Percentiles rank a stretch among this genome's conserved stretches.
These are phyloP conservation scores for Candida bentonensis DNA, from an alignment of 805 yeast species.

Conservation along the genomic window DNA sequence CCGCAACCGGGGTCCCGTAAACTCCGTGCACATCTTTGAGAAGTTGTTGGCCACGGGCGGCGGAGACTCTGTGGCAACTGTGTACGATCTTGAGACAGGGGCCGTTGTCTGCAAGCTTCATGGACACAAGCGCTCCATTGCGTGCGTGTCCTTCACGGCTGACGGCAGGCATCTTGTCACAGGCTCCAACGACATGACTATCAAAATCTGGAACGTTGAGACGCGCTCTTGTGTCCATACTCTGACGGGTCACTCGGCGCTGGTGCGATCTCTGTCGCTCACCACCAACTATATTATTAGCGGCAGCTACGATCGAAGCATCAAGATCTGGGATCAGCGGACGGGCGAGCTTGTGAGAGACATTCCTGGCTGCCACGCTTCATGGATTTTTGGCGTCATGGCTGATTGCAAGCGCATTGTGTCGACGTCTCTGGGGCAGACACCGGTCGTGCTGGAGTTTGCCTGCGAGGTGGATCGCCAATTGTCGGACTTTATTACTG, in stretches of 20 bases:
- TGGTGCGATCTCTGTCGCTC: constrained; percentile 43
- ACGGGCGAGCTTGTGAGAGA: constrained; percentile 14
- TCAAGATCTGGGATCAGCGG: constrained; percentile 23
- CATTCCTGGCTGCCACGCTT: constrained; percentile 19
- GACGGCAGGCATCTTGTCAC: constrained; percentile 57
- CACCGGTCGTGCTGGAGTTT: constrained; percentile 22
- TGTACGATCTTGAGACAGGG: constrained; percentile 71
- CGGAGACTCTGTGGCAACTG: constrained; percentile 68
- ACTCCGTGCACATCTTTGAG: constrained; percentile 17
- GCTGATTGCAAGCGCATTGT: constrained; percentile 18
- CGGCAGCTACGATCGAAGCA: constrained; percentile 23
- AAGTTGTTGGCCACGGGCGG: constrained; percentile 22
- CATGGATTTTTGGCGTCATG: constrained; percentile 21
- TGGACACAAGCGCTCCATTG: constrained; percentile 77
- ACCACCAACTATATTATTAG: constrained; percentile 17
- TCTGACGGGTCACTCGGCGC: constrained; percentile 71
- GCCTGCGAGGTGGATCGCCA: constrained; percentile 15
- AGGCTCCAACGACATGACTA: constrained; percentile 77
- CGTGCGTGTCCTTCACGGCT: constrained; percentile 68
- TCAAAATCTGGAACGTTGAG: constrained; percentile 75
- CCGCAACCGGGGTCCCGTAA: constrained; percentile 24
- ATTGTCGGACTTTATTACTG: constrained; percentile 9
- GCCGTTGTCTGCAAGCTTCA: constrained; percentile 47
- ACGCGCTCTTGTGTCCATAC: constrained; percentile 58
- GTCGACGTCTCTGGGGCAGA: constrained; percentile 21